Percentiles rank a stretch among this genome's conserved stretches.
Conservation (phyloP, 257 asterid genomes). For the Forsythia viridissima region DNA sequence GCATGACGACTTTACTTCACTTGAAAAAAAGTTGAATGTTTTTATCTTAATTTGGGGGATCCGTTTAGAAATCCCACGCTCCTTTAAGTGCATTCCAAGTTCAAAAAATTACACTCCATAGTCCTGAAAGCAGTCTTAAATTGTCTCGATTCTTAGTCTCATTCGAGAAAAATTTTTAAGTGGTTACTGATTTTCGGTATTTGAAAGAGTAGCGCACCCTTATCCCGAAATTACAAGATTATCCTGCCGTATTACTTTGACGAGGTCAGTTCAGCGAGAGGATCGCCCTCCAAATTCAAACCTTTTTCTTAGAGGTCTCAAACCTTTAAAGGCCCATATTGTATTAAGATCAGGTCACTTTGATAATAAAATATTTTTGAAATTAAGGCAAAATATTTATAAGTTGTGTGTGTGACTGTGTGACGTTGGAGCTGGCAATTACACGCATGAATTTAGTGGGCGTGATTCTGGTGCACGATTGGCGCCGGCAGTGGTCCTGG, state of each 20-base stretch:
- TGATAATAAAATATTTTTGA: no score
- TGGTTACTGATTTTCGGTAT: neutral
- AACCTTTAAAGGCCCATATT: no score
- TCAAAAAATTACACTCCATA: constrained; percentile 13
- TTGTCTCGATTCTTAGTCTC: neutral
- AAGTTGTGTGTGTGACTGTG: no score
- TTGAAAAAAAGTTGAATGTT: constrained; percentile 1
- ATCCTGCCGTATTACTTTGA: no score
- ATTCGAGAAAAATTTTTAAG: neutral
- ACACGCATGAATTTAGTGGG: neutral
- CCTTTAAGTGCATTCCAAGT: constrained; percentile 26
- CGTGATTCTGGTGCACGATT: neutral
- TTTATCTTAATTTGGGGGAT: constrained; percentile 18
- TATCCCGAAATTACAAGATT: no score
- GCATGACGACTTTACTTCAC: neutral
- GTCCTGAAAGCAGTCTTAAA: neutral
- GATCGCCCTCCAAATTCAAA: no score
- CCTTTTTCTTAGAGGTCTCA: no score
- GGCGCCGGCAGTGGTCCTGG: constrained; percentile 2
- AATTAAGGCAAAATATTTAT: no score
- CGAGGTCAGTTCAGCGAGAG: no score
- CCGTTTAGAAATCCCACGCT: constrained; percentile 19
- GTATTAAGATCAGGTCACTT: no score
- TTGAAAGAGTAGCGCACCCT: no score
- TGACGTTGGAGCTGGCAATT: neutral